Base-by-base conservation (phyloP, 1,284 basidiomycete genomes). In the Puccinia sorghi region DNA sequence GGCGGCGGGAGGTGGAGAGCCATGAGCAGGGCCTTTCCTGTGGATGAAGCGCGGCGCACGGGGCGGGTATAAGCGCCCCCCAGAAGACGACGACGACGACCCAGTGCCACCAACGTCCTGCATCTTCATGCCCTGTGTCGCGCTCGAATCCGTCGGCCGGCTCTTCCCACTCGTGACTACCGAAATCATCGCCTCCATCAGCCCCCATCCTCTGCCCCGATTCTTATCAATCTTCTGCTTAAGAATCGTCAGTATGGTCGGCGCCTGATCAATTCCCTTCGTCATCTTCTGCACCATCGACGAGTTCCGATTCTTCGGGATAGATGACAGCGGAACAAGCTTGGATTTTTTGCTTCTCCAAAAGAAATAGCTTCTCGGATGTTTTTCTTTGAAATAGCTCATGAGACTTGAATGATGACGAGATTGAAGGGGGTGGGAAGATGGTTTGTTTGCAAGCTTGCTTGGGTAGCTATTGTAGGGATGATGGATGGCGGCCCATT, bases 401-500 rank as follows among this genome's bases (percentile, higher is more conserved):
- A n/a, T 13, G 1, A 15, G 25, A 25, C n/a, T 64, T 43, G 41
- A 46, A 64, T 43, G 61, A 3, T 25, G 61, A 43, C 17, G n/a
- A 39, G 22, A 17, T 39, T 32, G 37, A 32, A 48, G 64, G 48
- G 41, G 2, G n/a, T 32, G 27, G 11, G 41, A 46, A 43, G 61
- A 43, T 64, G 22, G 25, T 46, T 43, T 64, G 22, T 46, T 25
- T 46, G 41, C 12, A 46, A 25, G n/a, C 32, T 69, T 50, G 27
- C 8, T 69, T 69, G 50, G 17, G 12, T n/a, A 11, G 12, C n/a
- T 20, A 37, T 13, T 12, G 27, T 20, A 25, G 1, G 2, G 9
- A 15, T 48, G 48, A 74, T 74, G 43, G 22, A 64, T 64, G 13
- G 46, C 46, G 46, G 61, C 57, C 72, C 72, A 74, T 20, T 74